Conservation (phyloP, 23 red algal species). For the Gracilaria domingensis region DNA sequence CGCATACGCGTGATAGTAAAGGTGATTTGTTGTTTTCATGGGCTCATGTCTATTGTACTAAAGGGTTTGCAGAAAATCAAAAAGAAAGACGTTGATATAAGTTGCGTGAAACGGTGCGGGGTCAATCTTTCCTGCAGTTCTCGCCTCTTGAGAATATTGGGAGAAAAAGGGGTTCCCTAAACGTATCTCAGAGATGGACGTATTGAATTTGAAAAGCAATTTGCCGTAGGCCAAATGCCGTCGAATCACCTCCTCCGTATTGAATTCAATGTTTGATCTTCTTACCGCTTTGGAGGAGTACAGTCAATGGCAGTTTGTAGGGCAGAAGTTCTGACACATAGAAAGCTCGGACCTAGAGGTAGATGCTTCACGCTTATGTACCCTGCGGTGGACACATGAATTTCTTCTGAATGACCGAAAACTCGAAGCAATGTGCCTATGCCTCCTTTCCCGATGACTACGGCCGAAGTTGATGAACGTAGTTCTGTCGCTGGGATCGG, state of each 20-base stretch:
- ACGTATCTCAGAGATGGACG: background rate
- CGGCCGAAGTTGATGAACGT: background rate
- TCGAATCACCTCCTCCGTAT: background rate
- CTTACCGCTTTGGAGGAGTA: background rate
- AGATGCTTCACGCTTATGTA: background rate
- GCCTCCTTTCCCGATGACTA: background rate
- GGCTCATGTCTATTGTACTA: too few species aligned
- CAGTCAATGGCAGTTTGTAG: background rate
- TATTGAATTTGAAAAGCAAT: background rate
- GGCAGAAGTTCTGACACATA: background rate
- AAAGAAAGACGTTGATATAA: too few species aligned
- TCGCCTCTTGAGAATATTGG: background rate
- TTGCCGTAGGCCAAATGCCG: background rate
- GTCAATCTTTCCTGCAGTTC: background rate
- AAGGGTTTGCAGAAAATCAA: too few species aligned
- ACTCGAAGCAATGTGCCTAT: background rate
- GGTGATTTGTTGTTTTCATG: too few species aligned
- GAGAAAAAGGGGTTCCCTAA: background rate
- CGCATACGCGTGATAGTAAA: too few species aligned
- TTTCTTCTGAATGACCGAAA: background rate
- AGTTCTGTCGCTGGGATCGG: too few species aligned
- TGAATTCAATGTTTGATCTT: background rate
- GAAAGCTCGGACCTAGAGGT: background rate
- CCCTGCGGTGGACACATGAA: background rate
- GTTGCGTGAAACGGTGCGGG: background rate